These are phyloP conservation scores for Kodamaea restingae DNA, from an alignment of 805 yeast genomes.

Conservation along the genomic window DNA sequence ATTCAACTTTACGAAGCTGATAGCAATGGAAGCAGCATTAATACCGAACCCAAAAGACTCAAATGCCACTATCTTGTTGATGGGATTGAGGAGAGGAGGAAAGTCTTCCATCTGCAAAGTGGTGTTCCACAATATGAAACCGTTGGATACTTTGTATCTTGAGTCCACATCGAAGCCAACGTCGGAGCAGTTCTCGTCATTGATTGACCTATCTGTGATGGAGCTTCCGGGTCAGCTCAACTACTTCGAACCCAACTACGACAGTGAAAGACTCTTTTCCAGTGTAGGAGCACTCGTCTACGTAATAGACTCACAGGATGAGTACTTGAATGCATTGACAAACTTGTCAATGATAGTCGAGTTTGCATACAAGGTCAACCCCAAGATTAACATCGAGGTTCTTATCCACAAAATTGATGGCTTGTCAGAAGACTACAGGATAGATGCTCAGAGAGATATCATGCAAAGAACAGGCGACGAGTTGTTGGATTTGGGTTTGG, in stretches of 20 bases:
- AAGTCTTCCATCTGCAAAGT: conserved; percentile 95
- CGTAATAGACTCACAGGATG: conserved; percentile 94
- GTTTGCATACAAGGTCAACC: conserved; percentile 80
- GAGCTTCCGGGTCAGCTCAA: conserved; percentile 94
- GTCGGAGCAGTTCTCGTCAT: conserved; percentile 74
- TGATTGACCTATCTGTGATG: conserved; percentile 84
- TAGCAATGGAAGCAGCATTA: conserved; percentile 15
- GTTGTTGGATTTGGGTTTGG: conserved; percentile 80
- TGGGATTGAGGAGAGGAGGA: conserved; percentile 90
- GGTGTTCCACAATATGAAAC: conserved; percentile 94
- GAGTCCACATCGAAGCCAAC: conserved; percentile 91
- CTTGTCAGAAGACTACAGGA: conserved; percentile 83
- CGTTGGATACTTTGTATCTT: conserved; percentile 83
- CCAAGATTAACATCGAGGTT: conserved; percentile 83
- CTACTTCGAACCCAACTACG: conserved; percentile 80
- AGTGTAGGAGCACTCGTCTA: conserved; percentile 89
- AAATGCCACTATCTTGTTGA: conserved; percentile 76
- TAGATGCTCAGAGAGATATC: conserved; percentile 94
- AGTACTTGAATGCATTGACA: conserved; percentile 85
- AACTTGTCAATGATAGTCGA: conserved; percentile 85
- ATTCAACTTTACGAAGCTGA: too few relatives aligned
- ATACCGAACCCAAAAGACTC: conserved; percentile 43
- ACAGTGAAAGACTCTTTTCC: conserved; percentile 69
- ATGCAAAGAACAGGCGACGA: conserved; percentile 96
- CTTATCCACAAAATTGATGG: conserved; percentile 96